phyloP scores from a whole-genome alignment of 495 filamentous ascomycete species.

The Melanomma pulvis-pyrius region DNA sequence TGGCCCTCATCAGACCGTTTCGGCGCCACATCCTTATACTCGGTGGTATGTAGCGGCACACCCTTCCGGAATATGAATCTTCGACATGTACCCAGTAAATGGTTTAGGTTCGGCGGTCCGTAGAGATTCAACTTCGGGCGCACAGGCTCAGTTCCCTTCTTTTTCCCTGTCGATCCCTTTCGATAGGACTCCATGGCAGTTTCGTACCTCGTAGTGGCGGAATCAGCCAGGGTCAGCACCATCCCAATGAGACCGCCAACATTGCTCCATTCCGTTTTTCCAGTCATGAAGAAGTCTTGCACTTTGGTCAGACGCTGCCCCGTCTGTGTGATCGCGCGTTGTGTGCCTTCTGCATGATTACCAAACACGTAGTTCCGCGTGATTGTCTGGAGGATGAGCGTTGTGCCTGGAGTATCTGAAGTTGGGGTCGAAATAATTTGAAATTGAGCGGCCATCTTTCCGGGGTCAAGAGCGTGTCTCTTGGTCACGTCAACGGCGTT shows the following conservation, averaged over 20 bases:
- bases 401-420: constrained; percentile 82
- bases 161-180: constrained; percentile 37
- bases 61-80: constrained; percentile 86
- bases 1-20: constrained; percentile 37
- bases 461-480: background rate
- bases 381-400: constrained; percentile 74
- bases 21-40: constrained; percentile 53
- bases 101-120: constrained; percentile 74
- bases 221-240: constrained; percentile 79
- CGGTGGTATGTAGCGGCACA: constrained; percentile 67
- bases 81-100: constrained; percentile 79
- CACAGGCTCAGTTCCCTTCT: constrained; percentile 38
- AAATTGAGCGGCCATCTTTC: constrained; percentile 68
- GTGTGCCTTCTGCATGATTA: constrained; percentile 78
- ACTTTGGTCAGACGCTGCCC: constrained; percentile 62
- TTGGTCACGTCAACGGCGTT: background rate
- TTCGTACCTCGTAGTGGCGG: constrained; percentile 43
- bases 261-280: constrained; percentile 70
- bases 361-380: constrained; percentile 86
- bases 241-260: constrained; percentile 82
- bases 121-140: constrained; percentile 62
- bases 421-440: constrained; percentile 83
- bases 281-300: constrained; percentile 78
- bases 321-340: constrained; percentile 72
- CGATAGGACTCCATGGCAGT: constrained; percentile 31